Evolutionary conservation across 2,329 filamentous ascomycete species (phyloP).

Genomic region (Nannizzia gypsea): DNA sequence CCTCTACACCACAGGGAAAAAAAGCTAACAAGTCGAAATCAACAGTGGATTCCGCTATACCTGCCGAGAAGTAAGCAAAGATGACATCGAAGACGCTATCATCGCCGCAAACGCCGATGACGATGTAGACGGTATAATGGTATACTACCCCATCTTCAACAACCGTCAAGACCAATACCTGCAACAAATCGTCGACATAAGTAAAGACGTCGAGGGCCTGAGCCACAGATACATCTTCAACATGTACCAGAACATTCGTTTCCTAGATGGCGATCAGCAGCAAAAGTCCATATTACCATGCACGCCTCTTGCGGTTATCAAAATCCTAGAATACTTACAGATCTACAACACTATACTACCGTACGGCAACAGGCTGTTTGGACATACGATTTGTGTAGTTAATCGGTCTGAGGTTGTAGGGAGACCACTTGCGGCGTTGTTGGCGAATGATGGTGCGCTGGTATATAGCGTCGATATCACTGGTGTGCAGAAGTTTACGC

Average conservation of each 20-base stretch:
- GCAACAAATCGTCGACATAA: slow-evolving; percentile 79
- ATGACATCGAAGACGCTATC: slow-evolving; percentile 80
- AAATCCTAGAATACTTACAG: slow-evolving; percentile 88
- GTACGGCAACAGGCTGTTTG: slow-evolving; percentile 84
- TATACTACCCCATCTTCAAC: slow-evolving; percentile 98
- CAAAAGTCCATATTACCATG: slow-evolving; percentile 92
- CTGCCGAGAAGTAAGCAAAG: slow-evolving; percentile 70
- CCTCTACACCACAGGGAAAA: not conserved
- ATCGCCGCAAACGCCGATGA: slow-evolving; percentile 70
- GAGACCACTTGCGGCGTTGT: slow-evolving; percentile 75
- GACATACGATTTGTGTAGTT: slow-evolving; percentile 89
- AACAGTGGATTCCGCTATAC: slow-evolving; percentile 78
- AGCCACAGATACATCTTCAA: slow-evolving; percentile 93
- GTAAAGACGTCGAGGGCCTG: slow-evolving; percentile 92
- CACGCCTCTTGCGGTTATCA: slow-evolving; percentile 90
- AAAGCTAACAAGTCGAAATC: not conserved
- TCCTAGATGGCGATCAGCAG: slow-evolving; percentile 66
- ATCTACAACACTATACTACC: slow-evolving; percentile 94
- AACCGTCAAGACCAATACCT: slow-evolving; percentile 85
- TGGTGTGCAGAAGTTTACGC: slow-evolving; percentile 82
- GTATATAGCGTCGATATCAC: slow-evolving; percentile 93
- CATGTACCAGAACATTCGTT: slow-evolving; percentile 98
- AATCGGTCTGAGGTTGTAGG: slow-evolving; percentile 96
- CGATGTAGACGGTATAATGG: slow-evolving; percentile 74
- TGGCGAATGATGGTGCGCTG: slow-evolving; percentile 90